These are phyloP conservation scores for Daldinia vernicosa DNA, from an alignment of 495 filamentous ascomycete species.

Conservation along the genomic window DNA sequence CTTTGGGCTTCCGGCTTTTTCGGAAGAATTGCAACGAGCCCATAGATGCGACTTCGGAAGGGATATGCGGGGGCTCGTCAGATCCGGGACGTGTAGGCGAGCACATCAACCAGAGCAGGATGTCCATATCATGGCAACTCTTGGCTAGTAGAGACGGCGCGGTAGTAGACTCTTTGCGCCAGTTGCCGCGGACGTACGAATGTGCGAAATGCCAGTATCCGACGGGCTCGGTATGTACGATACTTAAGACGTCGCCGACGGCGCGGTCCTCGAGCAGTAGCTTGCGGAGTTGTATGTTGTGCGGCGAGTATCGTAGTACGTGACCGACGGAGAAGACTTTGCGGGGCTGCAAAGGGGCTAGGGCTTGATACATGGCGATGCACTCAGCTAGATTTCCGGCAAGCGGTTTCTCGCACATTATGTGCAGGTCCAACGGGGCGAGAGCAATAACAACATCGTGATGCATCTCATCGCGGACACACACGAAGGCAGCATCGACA, in stretches of 20 bases:
- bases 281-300: constrained; percentile 84
- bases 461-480: constrained; percentile 89
- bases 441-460: constrained; percentile 77
- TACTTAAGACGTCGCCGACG: constrained; percentile 85
- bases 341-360: constrained; percentile 51
- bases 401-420: constrained; percentile 96
- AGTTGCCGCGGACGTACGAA: constrained; percentile 93
- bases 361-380: constrained; percentile 71
- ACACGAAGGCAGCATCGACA: constrained; percentile 86
- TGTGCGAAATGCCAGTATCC: constrained; percentile 98
- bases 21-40: constrained; percentile 81
- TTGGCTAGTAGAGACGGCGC: constrained; percentile 89
- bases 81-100: constrained; percentile 59
- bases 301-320: constrained; percentile 85
- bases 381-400: constrained; percentile 81
- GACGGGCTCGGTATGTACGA: constrained; percentile 93
- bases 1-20: constrained; percentile 72
- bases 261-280: constrained; percentile 75
- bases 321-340: constrained; percentile 84
- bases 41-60: constrained; percentile 72
- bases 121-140: constrained; percentile 93
- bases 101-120: constrained; percentile 87
- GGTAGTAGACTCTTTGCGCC: constrained; percentile 77
- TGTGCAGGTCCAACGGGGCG: constrained; percentile 74
- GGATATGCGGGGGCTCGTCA: constrained; percentile 69